A percentile compares a stretch with the other conserved stretches of the same genome.
phyloP scores from a whole-genome alignment of 2,329 filamentous ascomycete genomes.

The Diaporthe caulivora region DNA sequence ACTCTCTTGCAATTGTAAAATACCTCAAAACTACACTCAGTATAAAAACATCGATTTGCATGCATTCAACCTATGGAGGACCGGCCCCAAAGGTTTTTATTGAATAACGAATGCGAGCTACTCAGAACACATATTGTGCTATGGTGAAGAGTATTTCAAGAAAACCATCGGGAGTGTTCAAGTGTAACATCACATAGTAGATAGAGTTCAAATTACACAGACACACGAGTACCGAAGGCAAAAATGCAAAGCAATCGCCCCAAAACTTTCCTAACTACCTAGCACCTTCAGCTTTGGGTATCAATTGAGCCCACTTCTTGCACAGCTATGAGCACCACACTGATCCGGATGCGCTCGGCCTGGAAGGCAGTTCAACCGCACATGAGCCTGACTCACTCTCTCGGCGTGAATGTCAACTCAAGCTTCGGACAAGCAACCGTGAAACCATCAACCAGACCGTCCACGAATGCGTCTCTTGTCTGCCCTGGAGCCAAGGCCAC shows the following conservation, averaged over 20 bases:
- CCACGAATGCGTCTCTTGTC: constrained; percentile 22
- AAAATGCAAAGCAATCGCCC: neutral
- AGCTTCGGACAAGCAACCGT: constrained; percentile 33
- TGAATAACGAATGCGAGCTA: neutral
- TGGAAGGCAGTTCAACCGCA: neutral
- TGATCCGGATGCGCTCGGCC: neutral
- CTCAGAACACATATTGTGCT: neutral
- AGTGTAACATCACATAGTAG: neutral
- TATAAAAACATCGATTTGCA: neutral
- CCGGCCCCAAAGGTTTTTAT: neutral
- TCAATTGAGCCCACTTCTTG: neutral
- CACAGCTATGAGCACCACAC: neutral
- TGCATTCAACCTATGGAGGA: neutral
- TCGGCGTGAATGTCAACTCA: constrained; percentile 34
- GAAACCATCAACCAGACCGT: constrained; percentile 34
- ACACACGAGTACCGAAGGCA: neutral
- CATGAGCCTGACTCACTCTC: neutral
- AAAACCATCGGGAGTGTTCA: neutral
- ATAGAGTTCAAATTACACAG: neutral
- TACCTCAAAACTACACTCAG: neutral
- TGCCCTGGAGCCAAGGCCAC: constrained; percentile 35
- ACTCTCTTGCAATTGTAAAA: rapidly evolving
- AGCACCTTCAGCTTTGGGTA: neutral
- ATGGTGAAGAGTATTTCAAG: neutral
- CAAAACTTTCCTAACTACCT: neutral